phyloP scores from a whole-genome alignment of 768 basidiomycete species.

The Pleurotus ostreatus region DNA sequence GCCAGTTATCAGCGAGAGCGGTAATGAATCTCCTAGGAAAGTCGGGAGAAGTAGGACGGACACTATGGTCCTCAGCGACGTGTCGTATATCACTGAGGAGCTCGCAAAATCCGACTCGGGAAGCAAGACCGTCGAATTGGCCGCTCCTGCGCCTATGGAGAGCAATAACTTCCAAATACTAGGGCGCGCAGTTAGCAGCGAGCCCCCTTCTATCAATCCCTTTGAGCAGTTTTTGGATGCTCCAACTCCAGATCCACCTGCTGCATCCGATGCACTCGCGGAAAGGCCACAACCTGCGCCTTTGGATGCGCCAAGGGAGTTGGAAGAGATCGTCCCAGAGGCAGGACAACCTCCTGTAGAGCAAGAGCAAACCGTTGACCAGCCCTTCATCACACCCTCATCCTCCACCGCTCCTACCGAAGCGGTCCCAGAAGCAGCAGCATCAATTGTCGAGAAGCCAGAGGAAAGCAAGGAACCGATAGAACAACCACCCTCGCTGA shows the following conservation, averaged over 20 bases:
- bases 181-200: not conserved
- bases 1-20: slow-evolving; percentile 4
- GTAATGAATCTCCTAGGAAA: slow-evolving; percentile 37
- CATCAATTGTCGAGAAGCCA: not conserved
- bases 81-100: slow-evolving; percentile 30
- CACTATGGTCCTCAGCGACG: slow-evolving; percentile 66
- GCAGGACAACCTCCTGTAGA: not conserved
- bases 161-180: not conserved
- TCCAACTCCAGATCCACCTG: too few species aligned
- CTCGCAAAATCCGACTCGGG: slow-evolving; percentile 17
- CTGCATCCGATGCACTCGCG: too few species aligned
- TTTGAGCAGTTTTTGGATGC: too few species aligned
- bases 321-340: not conserved
- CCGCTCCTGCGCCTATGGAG: not conserved
- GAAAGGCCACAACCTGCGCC: not conserved
- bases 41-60: slow-evolving; percentile 60
- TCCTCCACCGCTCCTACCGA: not conserved
- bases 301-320: not conserved
- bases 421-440: not conserved
- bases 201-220: not conserved
- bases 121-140: slow-evolving; percentile 12
- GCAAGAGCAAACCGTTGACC: not conserved
- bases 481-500: not conserved
- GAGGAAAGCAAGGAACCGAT: not conserved
- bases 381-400: not conserved